Percentiles rank a stretch among this genome's conserved stretches.
These are phyloP conservation scores for Pleurotus salmoneostramineus DNA, from an alignment of 768 basidiomycete genomes.

Conservation along the genomic window DNA sequence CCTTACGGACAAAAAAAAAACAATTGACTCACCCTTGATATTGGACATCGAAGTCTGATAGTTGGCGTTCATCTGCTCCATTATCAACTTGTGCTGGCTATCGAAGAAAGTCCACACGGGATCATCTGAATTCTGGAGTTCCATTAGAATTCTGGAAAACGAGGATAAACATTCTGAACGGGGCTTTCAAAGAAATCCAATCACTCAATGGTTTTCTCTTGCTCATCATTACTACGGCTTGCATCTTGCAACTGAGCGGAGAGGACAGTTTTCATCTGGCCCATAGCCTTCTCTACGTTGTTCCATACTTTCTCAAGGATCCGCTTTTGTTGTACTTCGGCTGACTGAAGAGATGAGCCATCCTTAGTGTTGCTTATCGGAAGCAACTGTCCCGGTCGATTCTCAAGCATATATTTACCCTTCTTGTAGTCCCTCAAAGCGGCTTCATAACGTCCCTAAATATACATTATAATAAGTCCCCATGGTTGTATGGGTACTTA, in stretches of 20 bases:
- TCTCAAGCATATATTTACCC: conserved; percentile 86
- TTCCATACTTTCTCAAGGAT: conserved; percentile 96
- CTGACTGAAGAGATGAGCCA: conserved; percentile 38
- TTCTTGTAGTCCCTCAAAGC: conserved; percentile 97
- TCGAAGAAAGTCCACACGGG: conserved; percentile 97
- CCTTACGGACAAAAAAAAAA: conserved; percentile 11
- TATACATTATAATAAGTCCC: background rate
- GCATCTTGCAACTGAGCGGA: conserved; percentile 80
- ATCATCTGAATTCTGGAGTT: conserved; percentile 83
- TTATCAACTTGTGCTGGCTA: conserved; percentile 83
- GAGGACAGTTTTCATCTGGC: conserved; percentile 80
- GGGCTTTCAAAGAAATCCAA: conserved; percentile 5
- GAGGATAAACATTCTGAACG: background rate
- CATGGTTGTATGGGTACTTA: conserved; percentile 29
- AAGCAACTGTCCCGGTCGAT: conserved; percentile 81
- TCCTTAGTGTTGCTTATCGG: conserved; percentile 65
- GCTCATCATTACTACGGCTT: conserved; percentile 80
- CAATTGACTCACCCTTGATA: conserved; percentile 43
- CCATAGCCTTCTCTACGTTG: conserved; percentile 92
- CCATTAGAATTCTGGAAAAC: conserved; percentile 72
- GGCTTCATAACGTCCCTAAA: conserved; percentile 87
- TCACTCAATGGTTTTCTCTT: conserved; percentile 97
- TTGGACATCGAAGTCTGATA: conserved; percentile 48
- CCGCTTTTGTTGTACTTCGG: conserved; percentile 80
- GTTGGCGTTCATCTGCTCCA: conserved; percentile 67